These are phyloP conservation scores for Lachancea kluyveri DNA, from an alignment of 805 yeast genomes.

Conservation along the genomic window DNA sequence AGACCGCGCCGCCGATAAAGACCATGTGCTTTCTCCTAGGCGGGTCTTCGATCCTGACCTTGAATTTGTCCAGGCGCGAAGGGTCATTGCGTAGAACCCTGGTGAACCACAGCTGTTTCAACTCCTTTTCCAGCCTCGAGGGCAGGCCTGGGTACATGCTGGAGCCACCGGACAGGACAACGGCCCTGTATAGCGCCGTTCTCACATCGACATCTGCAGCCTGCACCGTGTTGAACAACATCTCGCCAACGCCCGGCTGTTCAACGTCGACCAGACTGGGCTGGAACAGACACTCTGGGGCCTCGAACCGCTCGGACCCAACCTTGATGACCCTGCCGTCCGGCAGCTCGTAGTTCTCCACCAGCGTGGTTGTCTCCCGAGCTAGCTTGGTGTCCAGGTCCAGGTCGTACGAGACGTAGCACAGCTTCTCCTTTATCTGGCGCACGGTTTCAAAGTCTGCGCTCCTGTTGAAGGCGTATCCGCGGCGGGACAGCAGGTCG, in stretches of 20 bases:
- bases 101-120: slow-evolving; percentile 93
- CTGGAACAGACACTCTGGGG: slow-evolving; percentile 94
- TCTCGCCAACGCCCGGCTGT: slow-evolving; percentile 95
- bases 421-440: slow-evolving; percentile 91
- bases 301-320: slow-evolving; percentile 94
- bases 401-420: slow-evolving; percentile 92
- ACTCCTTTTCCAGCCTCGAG: slow-evolving; percentile 87
- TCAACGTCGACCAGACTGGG: slow-evolving; percentile 93
- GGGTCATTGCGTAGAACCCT: slow-evolving; percentile 85
- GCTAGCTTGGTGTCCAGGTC: slow-evolving; percentile 83
- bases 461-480: slow-evolving; percentile 96
- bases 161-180: slow-evolving; percentile 95
- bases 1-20: slow-evolving; percentile 95
- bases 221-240: slow-evolving; percentile 86
- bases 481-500: slow-evolving; percentile 85
- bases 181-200: slow-evolving; percentile 80
- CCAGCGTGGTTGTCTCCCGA: slow-evolving; percentile 91
- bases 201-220: slow-evolving; percentile 92
- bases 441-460: slow-evolving; percentile 99
- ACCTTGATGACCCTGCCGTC: slow-evolving; percentile 93
- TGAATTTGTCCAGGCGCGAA: slow-evolving; percentile 79
- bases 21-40: slow-evolving; percentile 99
- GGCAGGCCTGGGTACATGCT: slow-evolving; percentile 99
- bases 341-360: slow-evolving; percentile 87
- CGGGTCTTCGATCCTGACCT: slow-evolving; percentile 96